Base-by-base conservation (phyloP, 2,329 filamentous ascomycete genomes). In the Plectosphaerella cucumerina region DNA sequence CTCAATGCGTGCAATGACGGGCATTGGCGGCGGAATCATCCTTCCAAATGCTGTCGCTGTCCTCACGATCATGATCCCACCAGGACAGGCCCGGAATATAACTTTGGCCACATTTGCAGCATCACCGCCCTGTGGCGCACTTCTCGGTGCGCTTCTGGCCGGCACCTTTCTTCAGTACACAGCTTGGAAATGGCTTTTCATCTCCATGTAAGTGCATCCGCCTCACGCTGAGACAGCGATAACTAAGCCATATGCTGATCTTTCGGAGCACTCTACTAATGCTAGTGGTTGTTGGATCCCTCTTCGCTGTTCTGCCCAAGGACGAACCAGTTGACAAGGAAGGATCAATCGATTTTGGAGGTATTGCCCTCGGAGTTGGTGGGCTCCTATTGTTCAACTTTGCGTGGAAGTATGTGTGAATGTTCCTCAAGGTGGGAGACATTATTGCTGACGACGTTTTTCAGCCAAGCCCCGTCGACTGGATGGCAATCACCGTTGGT, bases 41-140 rank as follows among this genome's bases (percentile, higher is more conserved):
- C 70, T 80, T 62, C 77, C 78, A 0, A 81, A 80, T 55, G 72
- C 74, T 0, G 68, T 81, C 0, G 76, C 77, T 0, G 69, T 79
- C 47, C 64, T 81, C 15, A 70, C 69, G 0, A 71, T 69, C 22
- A 77, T 70, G 34, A 70, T 77, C 17, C 72, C 73, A 1, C 75
- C 76, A 0, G 76, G 77, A 0, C 61, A 62, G 12, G 61, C 62
- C 42, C 68, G 75, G 12, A 77, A 80, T 52, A 58, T 77, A 17
- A 63, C 67, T 34, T 59, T 78, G 46, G 73, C 68, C 10, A 60
- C 75, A 37, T 78, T 80, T 56, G 75, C 71, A 3, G 74, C 72
- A 1, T 68, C 69, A 1, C 71, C 74, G 0, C 78, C 76, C 0
- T 56, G 74, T 5, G 77, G 76, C 2, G 74, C 68, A 5, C 64